Evolutionary conservation across 805 yeast genomes (phyloP), one percentile per base, ranked within the genome.

Genomic region (Starmerella bombi): DNA sequence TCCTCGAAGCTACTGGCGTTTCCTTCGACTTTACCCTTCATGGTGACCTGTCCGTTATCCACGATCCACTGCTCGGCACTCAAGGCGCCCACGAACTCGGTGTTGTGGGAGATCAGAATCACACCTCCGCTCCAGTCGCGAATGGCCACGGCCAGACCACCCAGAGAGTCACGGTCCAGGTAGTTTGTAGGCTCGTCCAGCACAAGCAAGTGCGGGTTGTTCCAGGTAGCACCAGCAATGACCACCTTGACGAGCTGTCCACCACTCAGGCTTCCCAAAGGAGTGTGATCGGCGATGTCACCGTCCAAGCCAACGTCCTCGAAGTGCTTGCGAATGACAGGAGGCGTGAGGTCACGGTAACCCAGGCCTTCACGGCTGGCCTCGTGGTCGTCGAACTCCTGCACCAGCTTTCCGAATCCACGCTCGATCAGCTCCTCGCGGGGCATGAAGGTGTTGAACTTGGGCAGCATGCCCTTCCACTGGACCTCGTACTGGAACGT

Each of bases 141-240:
- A 58, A 88, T 91, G 37, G 98, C 98, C 54, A 88, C 76, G 22
- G 98, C 97, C 52, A 88, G 71, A 36, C 96, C 98, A 62, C 97
- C 98, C 48, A 88, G 71, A 20, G 97, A 86, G 62, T 88, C 98
- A 70, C 98, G 80, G 64, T 88, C 98, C 65, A 88, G 70, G 70
- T 91, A 88, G 67, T 88, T 88, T 57, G 97, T 88, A 60, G 98
- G 98, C 73, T 88, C 98, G 64, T 88, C 98, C 46, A 88, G 71
- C 32, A 88, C 98, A 49, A 88, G 72, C 62, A 88, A 73, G 63
- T 88, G 98, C 16, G 98, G 98, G 60, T 88, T 91, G 66, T 91
- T 88, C 98, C 98, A 88, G 91, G 88, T 88, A 50, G 97, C 96
- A 65, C 97, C 98, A 12, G 97, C 97, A 67, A 88, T 88, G 45